phyloP scores from a whole-genome alignment of 805 yeast species.

The Komagataella populi region DNA sequence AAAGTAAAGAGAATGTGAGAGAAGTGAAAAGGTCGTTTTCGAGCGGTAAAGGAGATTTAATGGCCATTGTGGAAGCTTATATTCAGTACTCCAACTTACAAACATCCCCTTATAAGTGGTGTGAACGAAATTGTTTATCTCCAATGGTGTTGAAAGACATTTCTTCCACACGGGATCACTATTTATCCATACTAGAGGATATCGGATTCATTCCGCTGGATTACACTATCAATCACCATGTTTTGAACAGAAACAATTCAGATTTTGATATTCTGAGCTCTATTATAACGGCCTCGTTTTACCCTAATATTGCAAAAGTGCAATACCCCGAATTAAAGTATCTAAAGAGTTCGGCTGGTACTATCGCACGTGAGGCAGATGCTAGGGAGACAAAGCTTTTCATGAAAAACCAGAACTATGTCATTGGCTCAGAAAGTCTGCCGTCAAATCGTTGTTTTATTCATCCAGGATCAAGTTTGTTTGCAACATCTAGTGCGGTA shows the following conservation, averaged over 20 bases:
- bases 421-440: constrained; percentile 11
- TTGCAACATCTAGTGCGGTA: constrained; percentile 27
- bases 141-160: constrained; percentile 58
- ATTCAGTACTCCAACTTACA: constrained; percentile 29
- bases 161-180: constrained; percentile 56
- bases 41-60: constrained; percentile 58
- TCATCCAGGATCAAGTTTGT: constrained; percentile 77
- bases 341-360: constrained; percentile 56
- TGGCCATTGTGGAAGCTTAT: constrained; percentile 51
- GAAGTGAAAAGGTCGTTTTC: constrained; percentile 23
- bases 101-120: constrained; percentile 21
- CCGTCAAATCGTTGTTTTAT: constrained; percentile 66
- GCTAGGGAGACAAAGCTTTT: constrained; percentile 59
- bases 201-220: constrained; percentile 59
- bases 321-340: constrained; percentile 75
- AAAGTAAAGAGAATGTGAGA: constrained; percentile 47
- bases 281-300: constrained; percentile 65
- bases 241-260: constrained; percentile 35
- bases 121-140: constrained; percentile 48
- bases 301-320: constrained; percentile 73
- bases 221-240: constrained; percentile 15
- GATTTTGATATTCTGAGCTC: constrained; percentile 46
- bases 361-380: constrained; percentile 80
- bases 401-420: constrained; percentile 49
- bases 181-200: constrained; percentile 56